Evolutionary conservation across 805 yeast species (phyloP).

Genomic region (Tetrapisispora pingtungensis): DNA sequence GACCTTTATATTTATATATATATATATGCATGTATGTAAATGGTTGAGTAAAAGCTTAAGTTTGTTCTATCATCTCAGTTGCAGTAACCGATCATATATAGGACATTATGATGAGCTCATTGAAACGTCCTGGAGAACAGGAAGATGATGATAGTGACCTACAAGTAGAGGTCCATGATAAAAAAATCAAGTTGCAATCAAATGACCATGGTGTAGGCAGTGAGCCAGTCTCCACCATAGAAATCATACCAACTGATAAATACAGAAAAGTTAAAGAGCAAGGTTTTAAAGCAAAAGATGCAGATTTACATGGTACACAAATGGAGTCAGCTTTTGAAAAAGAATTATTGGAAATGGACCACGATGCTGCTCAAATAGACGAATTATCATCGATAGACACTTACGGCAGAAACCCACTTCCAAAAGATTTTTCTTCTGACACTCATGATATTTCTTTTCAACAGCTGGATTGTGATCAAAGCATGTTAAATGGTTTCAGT

Average conservation of each 20-base stretch:
- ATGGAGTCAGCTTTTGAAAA: slow-evolving; percentile 22
- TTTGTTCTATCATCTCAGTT: too few species aligned
- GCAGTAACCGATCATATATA: too few species aligned
- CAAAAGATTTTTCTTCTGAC: slow-evolving; percentile 38
- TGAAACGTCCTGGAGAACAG: slow-evolving; percentile 17
- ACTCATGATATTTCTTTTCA: slow-evolving; percentile 60
- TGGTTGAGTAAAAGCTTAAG: background rate
- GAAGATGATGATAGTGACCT: slow-evolving; percentile 4
- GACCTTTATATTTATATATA: background rate
- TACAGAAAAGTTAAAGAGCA: slow-evolving; percentile 24
- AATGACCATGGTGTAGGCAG: slow-evolving; percentile 25
- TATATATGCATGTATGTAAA: background rate
- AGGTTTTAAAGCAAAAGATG: slow-evolving; percentile 23
- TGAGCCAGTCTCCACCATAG: slow-evolving; percentile 28
- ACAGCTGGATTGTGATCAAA: slow-evolving; percentile 92
- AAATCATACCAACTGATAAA: slow-evolving; percentile 26
- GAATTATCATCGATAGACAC: slow-evolving; percentile 21
- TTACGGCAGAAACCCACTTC: slow-evolving; percentile 52
- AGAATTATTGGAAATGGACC: slow-evolving; percentile 26
- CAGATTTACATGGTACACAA: slow-evolving; percentile 17
- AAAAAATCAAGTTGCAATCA: slow-evolving; percentile 22
- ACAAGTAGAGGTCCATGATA: slow-evolving; percentile 8
- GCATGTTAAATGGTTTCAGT: slow-evolving; percentile 33
- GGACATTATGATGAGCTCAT: background rate
- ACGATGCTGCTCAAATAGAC: slow-evolving; percentile 18